A percentile compares a stretch with the other conserved stretches of the same genome.
Conservation (phyloP, 2,329 filamentous ascomycete species). For the Teratosphaeria pseudoeucalypti region DNA sequence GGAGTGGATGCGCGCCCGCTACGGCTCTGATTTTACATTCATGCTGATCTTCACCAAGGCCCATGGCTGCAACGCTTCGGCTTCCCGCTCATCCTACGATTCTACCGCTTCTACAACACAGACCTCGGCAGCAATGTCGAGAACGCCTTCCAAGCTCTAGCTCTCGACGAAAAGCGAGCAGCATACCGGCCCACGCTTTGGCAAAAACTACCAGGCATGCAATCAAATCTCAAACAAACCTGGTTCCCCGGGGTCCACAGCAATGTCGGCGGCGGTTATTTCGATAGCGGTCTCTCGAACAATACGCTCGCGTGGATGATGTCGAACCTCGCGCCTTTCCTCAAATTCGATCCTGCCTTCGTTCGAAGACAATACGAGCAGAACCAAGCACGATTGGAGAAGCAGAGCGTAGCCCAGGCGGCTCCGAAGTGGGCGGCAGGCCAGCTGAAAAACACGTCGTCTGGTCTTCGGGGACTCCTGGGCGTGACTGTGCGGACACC, state of each 20-base stretch:
- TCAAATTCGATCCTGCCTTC: slow-evolving; percentile 34
- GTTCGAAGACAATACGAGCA: slow-evolving; percentile 32
- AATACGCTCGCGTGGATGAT: slow-evolving; percentile 47
- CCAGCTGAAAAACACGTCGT: slow-evolving; percentile 31
- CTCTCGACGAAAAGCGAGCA: slow-evolving; percentile 28
- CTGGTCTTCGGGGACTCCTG: slow-evolving; percentile 31
- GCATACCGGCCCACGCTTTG: slow-evolving; percentile 29
- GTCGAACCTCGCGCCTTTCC: slow-evolving; percentile 33
- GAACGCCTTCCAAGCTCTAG: slow-evolving; percentile 32
- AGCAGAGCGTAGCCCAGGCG: slow-evolving; percentile 24
- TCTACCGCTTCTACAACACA: slow-evolving; percentile 36
- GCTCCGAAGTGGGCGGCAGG: slow-evolving; percentile 26
- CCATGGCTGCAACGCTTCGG: neutral
- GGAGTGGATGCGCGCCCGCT: neutral
- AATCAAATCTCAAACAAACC: slow-evolving; percentile 25
- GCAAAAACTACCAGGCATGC: slow-evolving; percentile 27
- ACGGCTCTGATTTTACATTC: neutral
- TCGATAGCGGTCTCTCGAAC: slow-evolving; percentile 34
- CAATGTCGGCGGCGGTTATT: slow-evolving; percentile 31
- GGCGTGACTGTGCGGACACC: slow-evolving; percentile 33
- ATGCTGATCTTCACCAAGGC: neutral
- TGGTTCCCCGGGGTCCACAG: slow-evolving; percentile 36
- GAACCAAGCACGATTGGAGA: slow-evolving; percentile 32
- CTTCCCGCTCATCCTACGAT: slow-evolving; percentile 25
- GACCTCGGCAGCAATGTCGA: slow-evolving; percentile 25